A percentile compares a stretch with the other conserved stretches of the same genome.
These are phyloP conservation scores for Phellopilus nigrolimitatus DNA, from an alignment of 1,284 basidiomycete genomes.

Conservation along the genomic window DNA sequence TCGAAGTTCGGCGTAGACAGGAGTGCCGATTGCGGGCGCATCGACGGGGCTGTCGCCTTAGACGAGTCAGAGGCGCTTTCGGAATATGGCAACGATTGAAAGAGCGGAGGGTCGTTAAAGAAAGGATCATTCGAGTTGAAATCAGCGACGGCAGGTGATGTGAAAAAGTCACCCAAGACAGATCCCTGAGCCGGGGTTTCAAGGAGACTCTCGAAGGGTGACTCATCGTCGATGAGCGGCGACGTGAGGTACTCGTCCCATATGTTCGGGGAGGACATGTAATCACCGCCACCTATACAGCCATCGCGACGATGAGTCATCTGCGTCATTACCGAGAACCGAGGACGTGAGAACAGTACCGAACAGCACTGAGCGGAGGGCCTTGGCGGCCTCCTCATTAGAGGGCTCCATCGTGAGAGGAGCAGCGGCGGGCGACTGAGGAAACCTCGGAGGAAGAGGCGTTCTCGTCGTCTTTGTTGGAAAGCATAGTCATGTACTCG, in stretches of 20 bases:
- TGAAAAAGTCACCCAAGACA: constrained; percentile 35
- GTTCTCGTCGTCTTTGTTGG: constrained; percentile 28
- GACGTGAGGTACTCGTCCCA: constrained; percentile 41
- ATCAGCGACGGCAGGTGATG: constrained; percentile 28
- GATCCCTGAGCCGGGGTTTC: constrained; percentile 45
- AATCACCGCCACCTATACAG: constrained; percentile 24
- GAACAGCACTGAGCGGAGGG: constrained; percentile 7
- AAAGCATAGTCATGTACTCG: constrained; percentile 46
- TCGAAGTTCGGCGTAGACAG: constrained; percentile 29
- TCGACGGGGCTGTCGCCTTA: constrained; percentile 26
- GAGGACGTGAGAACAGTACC: constrained; percentile 3
- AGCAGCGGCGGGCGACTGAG: constrained; percentile 22
- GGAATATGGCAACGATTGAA: constrained; percentile 28
- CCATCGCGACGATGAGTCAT: neutral
- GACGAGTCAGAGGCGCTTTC: constrained; percentile 32
- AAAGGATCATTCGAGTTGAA: constrained; percentile 24
- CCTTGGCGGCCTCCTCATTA: constrained; percentile 13
- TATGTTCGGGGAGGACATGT: neutral
- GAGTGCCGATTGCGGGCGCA: constrained; percentile 20
- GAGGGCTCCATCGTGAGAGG: constrained; percentile 5
- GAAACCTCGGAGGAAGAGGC: constrained; percentile 15
- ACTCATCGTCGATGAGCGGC: constrained; percentile 38
- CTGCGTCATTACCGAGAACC: neutral
- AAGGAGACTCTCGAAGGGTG: constrained; percentile 54
- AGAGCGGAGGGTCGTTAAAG: constrained; percentile 29